Percentiles rank a stretch among this genome's conserved stretches.
These are phyloP conservation scores for Verticillium nubilum DNA, from an alignment of 2,329 filamentous ascomycete species.

Conservation along the genomic window DNA sequence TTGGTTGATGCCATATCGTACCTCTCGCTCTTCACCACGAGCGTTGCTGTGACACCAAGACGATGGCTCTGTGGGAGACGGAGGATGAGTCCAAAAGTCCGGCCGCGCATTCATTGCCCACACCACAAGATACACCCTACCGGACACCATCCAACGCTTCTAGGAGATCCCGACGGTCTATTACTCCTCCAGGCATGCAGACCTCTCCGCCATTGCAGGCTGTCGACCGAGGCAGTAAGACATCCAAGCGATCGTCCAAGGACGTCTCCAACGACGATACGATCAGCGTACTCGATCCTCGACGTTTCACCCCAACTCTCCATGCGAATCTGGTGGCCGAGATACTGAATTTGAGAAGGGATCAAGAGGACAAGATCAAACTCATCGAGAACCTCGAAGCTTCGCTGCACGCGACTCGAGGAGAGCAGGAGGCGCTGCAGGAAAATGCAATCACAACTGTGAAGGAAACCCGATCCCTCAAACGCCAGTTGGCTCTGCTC, in stretches of 20 bases:
- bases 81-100: conserved; percentile 56
- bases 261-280: conserved; percentile 62
- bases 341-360: conserved; percentile 78
- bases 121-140: conserved; percentile 67
- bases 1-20: conserved; percentile 7
- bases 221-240: conserved; percentile 36
- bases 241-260: conserved; percentile 46
- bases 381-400: conserved; percentile 82
- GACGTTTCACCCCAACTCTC: conserved; percentile 89
- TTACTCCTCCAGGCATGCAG: conserved; percentile 53
- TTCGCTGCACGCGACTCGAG: conserved; percentile 62
- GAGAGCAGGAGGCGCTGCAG: conserved; percentile 69
- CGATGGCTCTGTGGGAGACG: conserved; percentile 56
- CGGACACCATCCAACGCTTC: conserved; percentile 63
- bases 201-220: conserved; percentile 51
- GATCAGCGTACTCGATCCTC: conserved; percentile 74
- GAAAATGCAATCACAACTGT: conserved; percentile 54
- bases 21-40: conserved; percentile 1
- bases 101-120: conserved; percentile 57
- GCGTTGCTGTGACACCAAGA: conserved; percentile 9
- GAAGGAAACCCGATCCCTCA: conserved; percentile 75
- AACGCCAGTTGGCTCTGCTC: conserved; percentile 78
- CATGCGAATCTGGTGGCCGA: conserved; percentile 94
- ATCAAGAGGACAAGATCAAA: conserved; percentile 84
- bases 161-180: conserved; percentile 58